These are phyloP conservation scores for Echites panduratus DNA, from an alignment of 257 asterid species.

Conservation along the genomic window DNA sequence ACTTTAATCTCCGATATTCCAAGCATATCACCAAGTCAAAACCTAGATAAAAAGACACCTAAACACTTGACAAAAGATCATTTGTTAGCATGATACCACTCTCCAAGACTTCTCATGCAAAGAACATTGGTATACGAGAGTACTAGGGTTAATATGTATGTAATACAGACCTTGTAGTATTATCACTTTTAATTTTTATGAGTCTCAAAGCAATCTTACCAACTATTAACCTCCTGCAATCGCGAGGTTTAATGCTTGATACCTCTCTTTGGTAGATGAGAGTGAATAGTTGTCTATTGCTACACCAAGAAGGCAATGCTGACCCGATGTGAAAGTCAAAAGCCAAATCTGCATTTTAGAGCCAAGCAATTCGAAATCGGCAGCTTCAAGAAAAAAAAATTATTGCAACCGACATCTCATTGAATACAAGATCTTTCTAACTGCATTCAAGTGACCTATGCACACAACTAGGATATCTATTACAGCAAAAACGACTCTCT, in stretches of 20 bases:
- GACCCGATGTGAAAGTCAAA: slow-evolving; percentile 80
- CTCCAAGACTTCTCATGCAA: slow-evolving; percentile 45
- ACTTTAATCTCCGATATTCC: slow-evolving; percentile 4
- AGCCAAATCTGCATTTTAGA: slow-evolving; percentile 98
- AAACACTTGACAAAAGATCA: slow-evolving; percentile 32
- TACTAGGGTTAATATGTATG: slow-evolving; percentile 29
- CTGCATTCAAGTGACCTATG: slow-evolving; percentile 61
- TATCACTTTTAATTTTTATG: slow-evolving; percentile 57
- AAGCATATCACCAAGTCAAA: slow-evolving; percentile 1
- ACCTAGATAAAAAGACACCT: slow-evolving; percentile 25
- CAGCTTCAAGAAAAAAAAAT: slow-evolving; percentile 87
- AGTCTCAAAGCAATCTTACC: slow-evolving; percentile 99
- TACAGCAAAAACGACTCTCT: slow-evolving; percentile 32
- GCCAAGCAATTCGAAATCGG: slow-evolving; percentile 99
- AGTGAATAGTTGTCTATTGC: slow-evolving; percentile 84
- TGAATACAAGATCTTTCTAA: slow-evolving; percentile 62
- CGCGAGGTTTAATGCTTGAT: slow-evolving; percentile 87
- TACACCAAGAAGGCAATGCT: slow-evolving; percentile 97
- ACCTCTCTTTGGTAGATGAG: slow-evolving; percentile 93
- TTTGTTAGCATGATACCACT: slow-evolving; percentile 38
- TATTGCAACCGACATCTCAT: slow-evolving; percentile 84
- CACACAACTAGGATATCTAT: slow-evolving; percentile 31
- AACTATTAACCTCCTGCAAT: slow-evolving; percentile 89
- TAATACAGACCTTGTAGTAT: slow-evolving; percentile 45
- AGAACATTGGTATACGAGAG: slow-evolving; percentile 56